These are phyloP conservation scores for Kondoa subrosea DNA, from an alignment of 768 basidiomycete genomes.

Conservation along the genomic window DNA sequence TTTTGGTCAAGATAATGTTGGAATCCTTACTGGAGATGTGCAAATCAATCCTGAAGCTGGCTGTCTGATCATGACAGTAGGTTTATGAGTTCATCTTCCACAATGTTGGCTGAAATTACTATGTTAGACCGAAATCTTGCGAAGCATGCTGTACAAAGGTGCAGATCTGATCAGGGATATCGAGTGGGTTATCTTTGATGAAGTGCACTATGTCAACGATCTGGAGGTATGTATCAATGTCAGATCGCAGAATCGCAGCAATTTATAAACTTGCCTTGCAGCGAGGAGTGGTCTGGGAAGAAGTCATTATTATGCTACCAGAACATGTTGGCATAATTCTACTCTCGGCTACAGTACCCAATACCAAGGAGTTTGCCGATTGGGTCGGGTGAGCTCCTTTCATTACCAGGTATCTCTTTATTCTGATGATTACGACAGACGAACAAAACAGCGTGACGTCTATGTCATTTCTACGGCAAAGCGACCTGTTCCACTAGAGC, in stretches of 20 bases:
- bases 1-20: constrained; percentile 75
- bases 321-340: constrained; percentile 97
- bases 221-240: constrained; percentile 51
- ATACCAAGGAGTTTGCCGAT: constrained; percentile 93
- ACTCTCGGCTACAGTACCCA: constrained; percentile 91
- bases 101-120: neutral
- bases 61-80: constrained; percentile 79
- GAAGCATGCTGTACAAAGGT: constrained; percentile 97
- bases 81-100: neutral
- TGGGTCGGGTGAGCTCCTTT: constrained; percentile 79
- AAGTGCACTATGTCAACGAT: constrained; percentile 98
- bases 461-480: constrained; percentile 96
- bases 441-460: constrained; percentile 98
- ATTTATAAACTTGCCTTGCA: constrained; percentile 31
- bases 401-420: neutral
- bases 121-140: constrained; percentile 67
- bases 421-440: constrained; percentile 38
- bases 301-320: constrained; percentile 98
- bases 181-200: constrained; percentile 98
- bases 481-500: constrained; percentile 89
- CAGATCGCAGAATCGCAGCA: constrained; percentile 12
- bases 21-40: constrained; percentile 94
- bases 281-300: constrained; percentile 99
- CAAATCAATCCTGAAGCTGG: constrained; percentile 97
- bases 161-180: constrained; percentile 97